Evolutionary conservation across 129 eudicot species (phyloP), one percentile per base, ranked within the genome.

Genomic region (Kitagawia praeruptora): DNA sequence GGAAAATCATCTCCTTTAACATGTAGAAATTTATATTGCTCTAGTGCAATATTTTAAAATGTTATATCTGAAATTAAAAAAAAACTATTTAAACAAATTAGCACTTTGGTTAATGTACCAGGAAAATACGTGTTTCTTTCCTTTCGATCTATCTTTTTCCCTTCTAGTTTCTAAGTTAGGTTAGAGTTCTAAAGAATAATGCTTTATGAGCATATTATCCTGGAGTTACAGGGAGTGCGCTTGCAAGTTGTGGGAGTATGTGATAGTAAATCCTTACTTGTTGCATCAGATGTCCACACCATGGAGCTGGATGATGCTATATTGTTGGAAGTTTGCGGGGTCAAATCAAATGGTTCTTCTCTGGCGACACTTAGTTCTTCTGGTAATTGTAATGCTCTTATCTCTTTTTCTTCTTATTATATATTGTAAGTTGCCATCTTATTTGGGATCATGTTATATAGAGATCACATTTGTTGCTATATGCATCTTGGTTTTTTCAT

Each of bases 161-260:
- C 41, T 74, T 15, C 27, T 10, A 28, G 49, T 25, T 3, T 13
- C 27, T 46, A 45, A 44, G 19, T 49, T 16, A 14, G 41, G 61
- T 82, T 64, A 48, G 31, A 45, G 18, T 31, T 77, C 54, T 66
- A 61, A 15, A 23, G 16, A 40, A 25, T 21, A 16, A 40, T n/a
- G 48, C 37, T n/a, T 53, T 53, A 54, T 75, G 39, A 64, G 70
- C 23, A 49, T 78, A 42, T 78, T 44, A 42, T 81, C 56, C 47
- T 58, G 78, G 63, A 75, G 76, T 79, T 80, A 31, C 89, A 96
- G 97, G 97, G 95, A 48, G 88, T 96, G 82, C 77, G 82, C 79
- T 80, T 96, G 87, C 87, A 96, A 76, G 95, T 96, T 80, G 88
- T 92, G 80, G 99, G 98, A 80, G 87, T 92, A 79, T 85, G 94